Evolutionary conservation across 2,329 filamentous ascomycete species (phyloP), one percentile per base, ranked within the genome.

Genomic region (Moelleriella libera): DNA sequence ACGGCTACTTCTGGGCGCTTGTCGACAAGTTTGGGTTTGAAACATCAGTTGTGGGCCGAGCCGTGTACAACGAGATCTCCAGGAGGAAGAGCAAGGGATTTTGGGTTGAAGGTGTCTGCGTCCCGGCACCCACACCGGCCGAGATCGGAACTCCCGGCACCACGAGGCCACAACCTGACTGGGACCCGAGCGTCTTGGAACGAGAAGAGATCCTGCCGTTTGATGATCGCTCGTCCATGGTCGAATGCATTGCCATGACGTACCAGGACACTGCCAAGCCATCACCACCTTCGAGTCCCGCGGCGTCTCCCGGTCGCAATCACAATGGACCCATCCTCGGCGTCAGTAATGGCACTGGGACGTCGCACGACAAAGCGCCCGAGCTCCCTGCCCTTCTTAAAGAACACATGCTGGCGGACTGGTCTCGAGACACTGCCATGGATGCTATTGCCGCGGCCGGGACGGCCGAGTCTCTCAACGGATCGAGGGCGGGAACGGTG

Each of bases 1-100:
- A 94, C 58, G 89, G 88, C 7, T 96, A 96, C 63, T 80, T 96
- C 49, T 90, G 85, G 83, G 76, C 79, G 1, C 60, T 96, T 51
- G 80, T 77, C 5, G 82, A 89, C 49, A 82, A 78, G 48, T 89
- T 95, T 52, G 77, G 85, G 43, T 82, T 94, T 51, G 83, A 89
- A 47, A 71, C 72, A 6, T 81, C 83, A 0, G 69, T 73, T 0
- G 73, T 85, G 14, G 88, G 87, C 6, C 74, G 75, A 46, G 79
- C 80, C 6, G 80, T 96, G 34, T 76, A 83, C 47, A 80, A 78
- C 49, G 89, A 95, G 61, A 84, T 96, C 49, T 71, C 76, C 9
- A 76, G 85, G 45, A 77, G 90, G 40, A 82, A 81, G 58, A 80
- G 73, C 55, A 82, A 85, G 58, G 74, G 80, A 28, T 77, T 92